Conservation (phyloP, 768 basidiomycete genomes). For the Cystofilobasidium capitatum region DNA sequence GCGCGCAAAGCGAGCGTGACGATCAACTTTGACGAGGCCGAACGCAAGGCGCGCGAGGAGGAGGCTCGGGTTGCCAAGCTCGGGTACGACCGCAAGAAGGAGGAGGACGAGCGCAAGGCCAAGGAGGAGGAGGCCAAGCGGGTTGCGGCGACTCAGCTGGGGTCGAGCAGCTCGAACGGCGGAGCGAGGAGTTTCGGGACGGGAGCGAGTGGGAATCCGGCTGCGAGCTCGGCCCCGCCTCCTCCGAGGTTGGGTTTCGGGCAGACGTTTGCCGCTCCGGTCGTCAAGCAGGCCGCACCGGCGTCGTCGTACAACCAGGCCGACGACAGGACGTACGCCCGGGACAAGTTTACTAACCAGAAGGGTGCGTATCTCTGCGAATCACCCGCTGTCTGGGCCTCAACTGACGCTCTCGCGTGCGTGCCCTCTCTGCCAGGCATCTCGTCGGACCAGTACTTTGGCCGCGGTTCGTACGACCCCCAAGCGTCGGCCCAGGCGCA, state of each 20-base stretch:
- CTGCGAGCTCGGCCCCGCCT: constrained; percentile 12
- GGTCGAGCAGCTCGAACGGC: constrained; percentile 9
- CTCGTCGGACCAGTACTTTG: constrained; percentile 97
- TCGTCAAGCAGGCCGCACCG: constrained; percentile 47
- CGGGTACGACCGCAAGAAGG: constrained; percentile 76
- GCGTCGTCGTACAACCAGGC: constrained; percentile 27
- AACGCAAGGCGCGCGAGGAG: constrained; percentile 79
- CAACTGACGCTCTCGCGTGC: neutral
- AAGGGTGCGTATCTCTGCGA: constrained; percentile 45
- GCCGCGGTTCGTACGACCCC: constrained; percentile 76
- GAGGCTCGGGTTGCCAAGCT: constrained; percentile 84
- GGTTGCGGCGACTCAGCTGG: constrained; percentile 35
- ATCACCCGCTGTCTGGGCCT: neutral
- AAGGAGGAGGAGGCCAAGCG: constrained; percentile 44
- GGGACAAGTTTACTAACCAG: constrained; percentile 82
- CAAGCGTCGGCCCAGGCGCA: constrained; percentile 63
- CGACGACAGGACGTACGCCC: constrained; percentile 53
- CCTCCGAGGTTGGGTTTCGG: constrained; percentile 75
- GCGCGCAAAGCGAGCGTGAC: constrained; percentile 70
- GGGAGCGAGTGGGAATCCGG: neutral
- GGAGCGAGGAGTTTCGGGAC: neutral
- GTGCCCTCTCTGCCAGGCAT: constrained; percentile 48
- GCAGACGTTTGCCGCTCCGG: constrained; percentile 54
- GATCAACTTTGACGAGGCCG: constrained; percentile 90
- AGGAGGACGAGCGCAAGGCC: constrained; percentile 61